Evolutionary conservation across 129 eudicot genomes (phyloP).

Genomic region (Chrysanthemum lavandulifolium): DNA sequence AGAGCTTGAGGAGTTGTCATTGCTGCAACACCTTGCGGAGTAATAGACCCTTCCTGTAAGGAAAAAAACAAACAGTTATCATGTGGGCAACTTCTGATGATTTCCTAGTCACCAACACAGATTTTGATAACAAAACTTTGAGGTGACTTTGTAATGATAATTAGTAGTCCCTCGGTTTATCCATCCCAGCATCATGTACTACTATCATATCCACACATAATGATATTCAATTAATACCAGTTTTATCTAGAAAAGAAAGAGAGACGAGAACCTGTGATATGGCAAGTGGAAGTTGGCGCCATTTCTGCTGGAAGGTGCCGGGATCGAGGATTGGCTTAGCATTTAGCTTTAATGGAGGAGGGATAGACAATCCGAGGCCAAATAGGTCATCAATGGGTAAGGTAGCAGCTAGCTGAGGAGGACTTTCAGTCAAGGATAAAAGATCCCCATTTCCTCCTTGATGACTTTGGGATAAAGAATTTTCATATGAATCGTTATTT

Average conservation of each 20-base stretch:
- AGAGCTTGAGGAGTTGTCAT: constrained; percentile 70
- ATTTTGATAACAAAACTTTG: not conserved
- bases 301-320: constrained; percentile 85
- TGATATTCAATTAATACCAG: not conserved
- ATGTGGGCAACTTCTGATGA: not conserved
- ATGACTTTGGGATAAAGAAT: constrained; percentile 39
- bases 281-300: constrained; percentile 93
- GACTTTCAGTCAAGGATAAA: constrained; percentile 49
- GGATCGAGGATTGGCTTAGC: constrained; percentile 76
- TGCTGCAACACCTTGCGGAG: constrained; percentile 72
- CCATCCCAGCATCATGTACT: not conserved
- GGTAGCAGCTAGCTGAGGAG: constrained; percentile 38
- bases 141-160: not conserved
- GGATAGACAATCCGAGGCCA: constrained; percentile 59
- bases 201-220: not conserved
- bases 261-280: constrained; percentile 59
- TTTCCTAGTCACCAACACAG: not conserved
- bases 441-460: constrained; percentile 39
- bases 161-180: not conserved
- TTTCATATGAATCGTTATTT: constrained; percentile 53
- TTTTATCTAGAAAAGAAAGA: not conserved
- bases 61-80: no score
- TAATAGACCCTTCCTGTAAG: constrained; percentile 64
- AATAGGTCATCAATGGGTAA: constrained; percentile 79
- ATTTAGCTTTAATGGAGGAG: constrained; percentile 61